Evolutionary conservation across 768 basidiomycete species (phyloP).

Genomic region (Cystoderma amianthinum): DNA sequence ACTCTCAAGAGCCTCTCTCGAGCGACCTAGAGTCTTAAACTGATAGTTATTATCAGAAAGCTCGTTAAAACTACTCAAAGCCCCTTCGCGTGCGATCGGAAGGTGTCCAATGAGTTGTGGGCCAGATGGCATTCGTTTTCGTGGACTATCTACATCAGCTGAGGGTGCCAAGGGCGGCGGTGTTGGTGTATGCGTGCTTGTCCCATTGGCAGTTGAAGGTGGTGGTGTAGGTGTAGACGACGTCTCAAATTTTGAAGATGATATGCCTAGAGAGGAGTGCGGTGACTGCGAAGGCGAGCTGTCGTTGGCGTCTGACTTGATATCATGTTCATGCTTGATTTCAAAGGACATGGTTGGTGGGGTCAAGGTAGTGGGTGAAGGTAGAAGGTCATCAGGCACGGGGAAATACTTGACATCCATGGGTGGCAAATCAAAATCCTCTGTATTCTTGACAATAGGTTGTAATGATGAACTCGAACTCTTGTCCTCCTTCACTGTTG

Average conservation of each 20-base stretch:
- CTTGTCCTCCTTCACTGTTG: constrained; percentile 7
- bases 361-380: constrained; percentile 14
- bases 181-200: constrained; percentile 24
- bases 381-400: constrained; percentile 17
- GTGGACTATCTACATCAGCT: constrained; percentile 17
- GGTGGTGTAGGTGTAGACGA: constrained; percentile 28
- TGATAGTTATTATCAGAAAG: constrained; percentile 82
- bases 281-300: constrained; percentile 26
- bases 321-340: constrained; percentile 17
- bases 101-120: constrained; percentile 78
- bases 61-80: constrained; percentile 65
- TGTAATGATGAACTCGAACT: constrained; percentile 12
- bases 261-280: constrained; percentile 24
- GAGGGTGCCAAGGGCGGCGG: constrained; percentile 23
- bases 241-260: constrained; percentile 24
- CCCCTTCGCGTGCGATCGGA: constrained; percentile 68
- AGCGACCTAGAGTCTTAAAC: constrained; percentile 79
- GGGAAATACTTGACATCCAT: constrained; percentile 21
- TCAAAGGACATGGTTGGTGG: constrained; percentile 20
- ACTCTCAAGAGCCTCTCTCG: constrained; percentile 84
- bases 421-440: constrained; percentile 20
- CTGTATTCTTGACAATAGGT: constrained; percentile 2
- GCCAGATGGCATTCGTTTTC: constrained; percentile 27
- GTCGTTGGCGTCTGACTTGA: constrained; percentile 18
- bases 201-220: constrained; percentile 21